Base-by-base conservation (phyloP, 108 stramenopile genomes). In the Nitzschia palea region DNA sequence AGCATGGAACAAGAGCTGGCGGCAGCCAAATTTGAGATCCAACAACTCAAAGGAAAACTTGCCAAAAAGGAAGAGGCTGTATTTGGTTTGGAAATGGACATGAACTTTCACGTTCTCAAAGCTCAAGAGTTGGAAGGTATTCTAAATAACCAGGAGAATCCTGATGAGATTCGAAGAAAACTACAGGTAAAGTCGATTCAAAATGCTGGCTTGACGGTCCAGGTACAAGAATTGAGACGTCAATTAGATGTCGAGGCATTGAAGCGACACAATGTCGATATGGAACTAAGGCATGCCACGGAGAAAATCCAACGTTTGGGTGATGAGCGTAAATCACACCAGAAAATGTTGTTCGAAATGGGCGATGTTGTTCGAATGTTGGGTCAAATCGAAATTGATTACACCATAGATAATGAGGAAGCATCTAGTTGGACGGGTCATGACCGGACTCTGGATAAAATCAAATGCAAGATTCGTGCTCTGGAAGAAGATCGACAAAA, bases 381-480 rank as follows among this genome's bases (percentile, higher is more conserved):
- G 63, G 48, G 50, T 14, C 50, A 32, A 8, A 34, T 64, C 32
- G 63, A 48, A 1, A 50, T 50, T 15, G 50, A 51, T 30, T 50
- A 64, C 30, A 3, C 20, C 15, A 64, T 10, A 31, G 36, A 29
- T 29, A 28, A 28, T 10, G 34, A 50, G 6, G 22, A 47, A 17
- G 20, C 30, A 10, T 26, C 23, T 27, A 62, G 37, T 30, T 17
- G 25, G 26, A 23, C 26, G 8, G 43, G 3, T 45, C 1, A 29
- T 2, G 34, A 48, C 6, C 30, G 14, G 1, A 1, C 63, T 32
- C 29, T 64, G 8, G 50, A 51, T 22, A 47, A 28, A 14, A 48
- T 64, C 45, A 64, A 64, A 34, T 6, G 44, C 22, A 64, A 64
- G 63, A 48, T 64, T 34, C 20, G 37, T 2, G 63, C 63, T 0